phyloP scores from a whole-genome alignment of 108 stramenopile genomes.

The Conticribra weissflogii region DNA sequence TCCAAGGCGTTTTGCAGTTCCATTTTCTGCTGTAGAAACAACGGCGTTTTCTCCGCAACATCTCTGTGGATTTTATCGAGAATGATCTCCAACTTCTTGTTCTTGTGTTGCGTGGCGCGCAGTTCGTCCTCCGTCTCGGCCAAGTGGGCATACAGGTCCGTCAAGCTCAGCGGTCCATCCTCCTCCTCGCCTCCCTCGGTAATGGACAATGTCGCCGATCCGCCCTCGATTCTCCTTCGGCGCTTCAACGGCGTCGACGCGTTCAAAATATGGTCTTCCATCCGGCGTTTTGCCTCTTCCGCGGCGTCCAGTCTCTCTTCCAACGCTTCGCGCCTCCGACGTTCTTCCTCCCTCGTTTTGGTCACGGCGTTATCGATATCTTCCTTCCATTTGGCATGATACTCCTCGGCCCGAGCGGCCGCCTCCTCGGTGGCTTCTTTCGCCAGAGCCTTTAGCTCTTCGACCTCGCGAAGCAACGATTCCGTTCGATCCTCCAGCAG shows the following conservation, averaged over 20 bases:
- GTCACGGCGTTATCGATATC: conserved; percentile 52
- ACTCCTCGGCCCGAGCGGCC: conserved; percentile 26
- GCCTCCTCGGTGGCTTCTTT: conserved; percentile 53
- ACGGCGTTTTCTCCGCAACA: conserved; percentile 74
- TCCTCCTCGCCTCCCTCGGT: conserved; percentile 37
- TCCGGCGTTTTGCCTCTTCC: conserved; percentile 27
- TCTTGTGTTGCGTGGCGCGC: conserved; percentile 50
- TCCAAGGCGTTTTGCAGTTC: conserved; percentile 82
- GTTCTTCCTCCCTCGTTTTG: conserved; percentile 54
- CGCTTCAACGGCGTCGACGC: conserved; percentile 18
- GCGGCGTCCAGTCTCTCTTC: conserved; percentile 44
- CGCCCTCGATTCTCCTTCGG: conserved; percentile 21
- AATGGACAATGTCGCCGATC: conserved; percentile 15
- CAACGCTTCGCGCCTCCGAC: conserved; percentile 41
- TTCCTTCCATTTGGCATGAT: conserved; percentile 37
- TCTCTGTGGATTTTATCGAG: conserved; percentile 74
- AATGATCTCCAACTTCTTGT: conserved; percentile 62
- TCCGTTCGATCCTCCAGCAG: conserved; percentile 56
- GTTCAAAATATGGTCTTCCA: conserved; percentile 47
- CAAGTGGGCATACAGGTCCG: conserved; percentile 71
- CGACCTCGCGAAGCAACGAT: conserved; percentile 46
- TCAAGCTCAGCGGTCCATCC: conserved; percentile 64
- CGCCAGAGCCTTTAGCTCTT: conserved; percentile 56
- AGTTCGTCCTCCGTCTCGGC: conserved; percentile 76
- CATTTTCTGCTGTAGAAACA: conserved; percentile 70